phyloP scores from a whole-genome alignment of 2,329 filamentous ascomycete species.

The Penicillium italicum region DNA sequence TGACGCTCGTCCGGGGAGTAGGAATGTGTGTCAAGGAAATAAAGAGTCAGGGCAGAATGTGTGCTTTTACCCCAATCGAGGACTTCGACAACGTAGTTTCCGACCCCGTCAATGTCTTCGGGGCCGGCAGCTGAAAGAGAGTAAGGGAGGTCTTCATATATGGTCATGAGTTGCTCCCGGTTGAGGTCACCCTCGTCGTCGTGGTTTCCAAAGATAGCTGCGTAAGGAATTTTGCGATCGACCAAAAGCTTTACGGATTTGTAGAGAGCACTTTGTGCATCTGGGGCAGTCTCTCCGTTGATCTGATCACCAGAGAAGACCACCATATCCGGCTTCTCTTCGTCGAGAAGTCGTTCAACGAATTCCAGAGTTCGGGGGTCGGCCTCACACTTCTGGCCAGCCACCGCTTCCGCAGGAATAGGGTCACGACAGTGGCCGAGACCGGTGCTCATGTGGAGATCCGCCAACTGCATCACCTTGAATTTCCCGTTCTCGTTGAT shows the following conservation, averaged over 20 bases:
- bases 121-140: slow-evolving; percentile 84
- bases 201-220: slow-evolving; percentile 94
- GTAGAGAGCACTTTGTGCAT: slow-evolving; percentile 89
- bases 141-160: slow-evolving; percentile 83
- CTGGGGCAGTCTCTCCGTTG: slow-evolving; percentile 87
- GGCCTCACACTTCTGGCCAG: slow-evolving; percentile 74
- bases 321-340: slow-evolving; percentile 90
- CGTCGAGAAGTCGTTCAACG: slow-evolving; percentile 74
- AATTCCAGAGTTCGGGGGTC: slow-evolving; percentile 91
- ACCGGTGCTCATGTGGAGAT: slow-evolving; percentile 89
- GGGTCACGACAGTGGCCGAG: slow-evolving; percentile 80
- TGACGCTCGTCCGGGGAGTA: slow-evolving; percentile 86
- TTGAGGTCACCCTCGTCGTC: slow-evolving; percentile 85
- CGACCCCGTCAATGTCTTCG: slow-evolving; percentile 78
- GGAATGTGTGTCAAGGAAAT: slow-evolving; percentile 87
- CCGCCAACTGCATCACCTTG: slow-evolving; percentile 96
- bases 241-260: slow-evolving; percentile 85
- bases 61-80: slow-evolving; percentile 72
- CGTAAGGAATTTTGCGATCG: slow-evolving; percentile 84
- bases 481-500: slow-evolving; percentile 88
- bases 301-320: slow-evolving; percentile 92
- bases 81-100: slow-evolving; percentile 92
- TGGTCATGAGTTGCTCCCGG: slow-evolving; percentile 73
- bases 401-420: slow-evolving; percentile 68
- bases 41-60: slow-evolving; percentile 90